A percentile compares a stretch with the other conserved stretches of the same genome.
Evolutionary conservation across 2,329 filamentous ascomycete genomes (phyloP).

Genomic region (Sordariomycetes sp.): DNA sequence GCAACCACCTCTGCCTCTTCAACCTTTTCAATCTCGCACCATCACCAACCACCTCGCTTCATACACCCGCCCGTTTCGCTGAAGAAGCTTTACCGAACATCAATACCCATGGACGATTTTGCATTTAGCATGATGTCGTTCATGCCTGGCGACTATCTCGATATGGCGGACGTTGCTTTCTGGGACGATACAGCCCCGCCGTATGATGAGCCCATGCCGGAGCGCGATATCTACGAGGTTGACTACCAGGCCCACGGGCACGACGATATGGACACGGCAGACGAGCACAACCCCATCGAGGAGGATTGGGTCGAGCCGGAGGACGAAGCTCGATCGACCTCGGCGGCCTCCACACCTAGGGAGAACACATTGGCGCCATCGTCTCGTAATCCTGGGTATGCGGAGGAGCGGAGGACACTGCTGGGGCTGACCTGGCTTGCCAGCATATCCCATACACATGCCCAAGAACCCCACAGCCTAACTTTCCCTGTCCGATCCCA

Average conservation of each 20-base stretch:
- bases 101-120: background rate
- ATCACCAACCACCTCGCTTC: background rate
- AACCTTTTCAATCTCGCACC: background rate
- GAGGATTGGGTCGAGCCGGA: background rate
- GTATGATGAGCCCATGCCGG: background rate
- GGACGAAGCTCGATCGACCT: background rate
- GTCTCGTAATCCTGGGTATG: slow-evolving; percentile 3
- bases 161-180: background rate
- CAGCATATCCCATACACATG: background rate
- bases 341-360: background rate
- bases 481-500: background rate
- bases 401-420: background rate
- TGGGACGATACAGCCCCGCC: background rate
- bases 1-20: background rate
- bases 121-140: background rate
- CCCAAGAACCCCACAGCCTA: background rate
- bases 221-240: background rate
- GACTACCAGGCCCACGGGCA: background rate
- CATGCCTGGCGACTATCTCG: background rate
- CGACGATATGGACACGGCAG: background rate
- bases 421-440: background rate
- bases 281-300: background rate
- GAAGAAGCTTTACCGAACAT: background rate
- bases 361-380: background rate
- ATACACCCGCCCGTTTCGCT: background rate